Evolutionary conservation across 2,329 filamentous ascomycete genomes (phyloP).

Genomic region (Colletotrichum tropicale): DNA sequence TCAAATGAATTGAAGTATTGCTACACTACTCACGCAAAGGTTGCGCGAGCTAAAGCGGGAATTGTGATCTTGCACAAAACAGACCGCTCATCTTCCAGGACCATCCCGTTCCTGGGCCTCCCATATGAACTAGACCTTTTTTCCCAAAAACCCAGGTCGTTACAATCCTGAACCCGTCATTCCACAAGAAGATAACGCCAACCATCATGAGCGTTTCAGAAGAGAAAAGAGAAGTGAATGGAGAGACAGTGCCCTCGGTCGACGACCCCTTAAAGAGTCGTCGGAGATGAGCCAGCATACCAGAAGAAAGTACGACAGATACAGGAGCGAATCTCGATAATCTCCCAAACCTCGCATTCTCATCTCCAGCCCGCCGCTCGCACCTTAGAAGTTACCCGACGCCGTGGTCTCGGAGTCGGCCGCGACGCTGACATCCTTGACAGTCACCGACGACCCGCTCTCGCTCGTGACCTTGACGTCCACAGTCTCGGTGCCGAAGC

Average conservation of each 20-base stretch:
- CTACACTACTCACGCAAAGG: neutral
- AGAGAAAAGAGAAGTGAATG: neutral
- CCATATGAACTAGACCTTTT: neutral
- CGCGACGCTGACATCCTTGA: conserved; percentile 53
- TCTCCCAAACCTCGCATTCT: neutral
- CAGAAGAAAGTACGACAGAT: neutral
- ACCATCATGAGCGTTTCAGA: neutral
- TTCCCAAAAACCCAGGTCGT: neutral
- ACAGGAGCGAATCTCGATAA: neutral
- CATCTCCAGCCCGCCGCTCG: neutral
- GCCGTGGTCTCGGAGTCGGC: conserved; percentile 32
- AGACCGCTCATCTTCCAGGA: neutral
- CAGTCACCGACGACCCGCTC: conserved; percentile 53
- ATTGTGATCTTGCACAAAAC: neutral
- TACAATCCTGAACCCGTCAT: neutral
- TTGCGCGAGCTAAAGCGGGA: neutral
- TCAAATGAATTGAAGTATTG: conserved; percentile 1
- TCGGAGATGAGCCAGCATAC: neutral
- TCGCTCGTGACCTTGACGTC: conserved; percentile 60
- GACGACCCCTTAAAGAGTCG: neutral
- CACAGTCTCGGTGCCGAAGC: conserved; percentile 59
- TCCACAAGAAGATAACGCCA: neutral
- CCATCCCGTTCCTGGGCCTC: neutral
- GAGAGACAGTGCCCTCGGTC: neutral
- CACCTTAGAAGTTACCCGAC: conserved; percentile 33